These are phyloP conservation scores for Cornus controversa DNA, from an alignment of 148 eudicot genomes.

Conservation along the genomic window DNA sequence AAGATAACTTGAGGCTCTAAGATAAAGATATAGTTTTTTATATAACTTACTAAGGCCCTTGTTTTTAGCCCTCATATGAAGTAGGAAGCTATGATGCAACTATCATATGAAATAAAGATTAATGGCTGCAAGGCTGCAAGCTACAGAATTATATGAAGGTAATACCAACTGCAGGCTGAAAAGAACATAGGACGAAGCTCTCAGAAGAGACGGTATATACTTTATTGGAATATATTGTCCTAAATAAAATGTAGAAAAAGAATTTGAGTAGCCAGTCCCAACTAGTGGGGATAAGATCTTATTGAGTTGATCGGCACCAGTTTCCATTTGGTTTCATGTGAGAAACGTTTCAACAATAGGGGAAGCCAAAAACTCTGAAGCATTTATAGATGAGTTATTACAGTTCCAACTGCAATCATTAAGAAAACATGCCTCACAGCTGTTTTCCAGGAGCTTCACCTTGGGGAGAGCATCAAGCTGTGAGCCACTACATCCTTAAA, in stretches of 20 bases:
- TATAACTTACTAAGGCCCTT: background rate
- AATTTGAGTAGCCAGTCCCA: background rate
- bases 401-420: background rate
- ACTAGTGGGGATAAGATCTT: background rate
- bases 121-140: background rate
- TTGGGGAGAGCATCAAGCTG: background rate
- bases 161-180: background rate
- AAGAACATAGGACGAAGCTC: background rate
- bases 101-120: background rate
- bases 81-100: background rate
- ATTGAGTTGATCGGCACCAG: conserved; percentile 3
- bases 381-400: too few species aligned
- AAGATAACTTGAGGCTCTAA: background rate
- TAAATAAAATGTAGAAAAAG: background rate
- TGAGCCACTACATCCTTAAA: conserved; percentile 1
- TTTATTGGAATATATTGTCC: background rate
- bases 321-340: background rate
- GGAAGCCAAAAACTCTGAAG: background rate
- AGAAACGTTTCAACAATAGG: background rate
- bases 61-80: background rate
- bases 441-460: background rate
- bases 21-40: background rate
- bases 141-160: background rate
- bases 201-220: background rate
- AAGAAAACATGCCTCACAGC: background rate